Conservation (phyloP, 2,329 filamentous ascomycete species). For the Exophiala xenobiotica region DNA sequence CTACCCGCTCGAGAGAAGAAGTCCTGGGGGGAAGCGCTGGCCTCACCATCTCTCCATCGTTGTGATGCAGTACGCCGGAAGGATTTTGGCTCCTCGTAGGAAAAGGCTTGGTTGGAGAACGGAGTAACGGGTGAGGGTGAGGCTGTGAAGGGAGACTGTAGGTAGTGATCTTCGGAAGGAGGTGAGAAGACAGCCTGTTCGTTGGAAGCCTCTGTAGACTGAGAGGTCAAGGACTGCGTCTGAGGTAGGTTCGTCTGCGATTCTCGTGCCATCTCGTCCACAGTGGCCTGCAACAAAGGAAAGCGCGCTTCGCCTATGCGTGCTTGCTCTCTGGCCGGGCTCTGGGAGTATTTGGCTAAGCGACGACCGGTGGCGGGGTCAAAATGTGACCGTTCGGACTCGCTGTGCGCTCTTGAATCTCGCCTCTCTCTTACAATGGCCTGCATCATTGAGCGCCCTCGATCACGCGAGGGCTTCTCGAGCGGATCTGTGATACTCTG, state of each 20-base stretch:
- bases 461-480: constrained; percentile 33
- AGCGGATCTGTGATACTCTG: constrained; percentile 42
- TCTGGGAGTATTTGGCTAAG: constrained; percentile 25
- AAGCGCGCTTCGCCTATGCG: constrained; percentile 30
- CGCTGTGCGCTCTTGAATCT: constrained; percentile 27
- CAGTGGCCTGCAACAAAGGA: constrained; percentile 30
- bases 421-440: constrained; percentile 18
- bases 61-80: constrained; percentile 30
- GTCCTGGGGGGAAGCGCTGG: constrained; percentile 38
- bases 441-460: constrained; percentile 26
- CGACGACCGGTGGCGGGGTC: constrained; percentile 30
- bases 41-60: constrained; percentile 32
- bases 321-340: constrained; percentile 27
- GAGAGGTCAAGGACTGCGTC: constrained; percentile 25
- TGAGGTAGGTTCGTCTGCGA: constrained; percentile 19
- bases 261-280: constrained; percentile 30
- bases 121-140: constrained; percentile 21
- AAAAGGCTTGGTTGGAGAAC: constrained; percentile 21
- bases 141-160: constrained; percentile 19
- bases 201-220: constrained; percentile 25
- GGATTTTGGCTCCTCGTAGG: constrained; percentile 25
- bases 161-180: constrained; percentile 14
- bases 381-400: constrained; percentile 27
- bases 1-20: constrained; percentile 31
- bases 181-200: constrained; percentile 25